A percentile compares a stretch with the other conserved stretches of the same genome.
phyloP scores from a whole-genome alignment of 2,329 filamentous ascomycete species.

The Davidsoniella eucalypti region DNA sequence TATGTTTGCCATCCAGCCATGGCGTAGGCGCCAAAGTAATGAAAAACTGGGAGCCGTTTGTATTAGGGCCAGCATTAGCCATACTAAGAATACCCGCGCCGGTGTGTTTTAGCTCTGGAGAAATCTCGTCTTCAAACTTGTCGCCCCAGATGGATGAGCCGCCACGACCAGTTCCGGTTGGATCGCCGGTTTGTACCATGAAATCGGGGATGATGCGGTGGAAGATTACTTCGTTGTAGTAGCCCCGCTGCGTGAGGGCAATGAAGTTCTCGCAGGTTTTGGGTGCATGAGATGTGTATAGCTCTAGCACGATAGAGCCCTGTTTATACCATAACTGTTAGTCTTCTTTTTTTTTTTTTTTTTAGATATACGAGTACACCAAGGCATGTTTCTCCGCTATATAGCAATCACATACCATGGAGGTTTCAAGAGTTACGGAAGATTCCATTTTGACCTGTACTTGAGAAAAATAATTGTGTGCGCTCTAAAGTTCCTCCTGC shows the following conservation, averaged over 20 bases:
- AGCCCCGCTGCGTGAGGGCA: slow-evolving; percentile 62
- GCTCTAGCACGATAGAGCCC: slow-evolving; percentile 74
- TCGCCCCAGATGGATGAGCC: slow-evolving; percentile 82
- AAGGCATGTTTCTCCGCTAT: neutral
- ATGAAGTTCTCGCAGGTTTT: slow-evolving; percentile 80
- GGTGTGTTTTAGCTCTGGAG: slow-evolving; percentile 64
- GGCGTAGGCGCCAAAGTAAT: slow-evolving; percentile 86
- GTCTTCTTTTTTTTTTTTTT: slow-evolving; percentile 4
- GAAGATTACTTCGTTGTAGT: slow-evolving; percentile 76
- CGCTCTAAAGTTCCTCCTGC: no score
- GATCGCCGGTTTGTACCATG: slow-evolving; percentile 92
- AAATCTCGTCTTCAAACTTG: slow-evolving; percentile 88
- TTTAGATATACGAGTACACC: neutral
- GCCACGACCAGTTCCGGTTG: slow-evolving; percentile 81
- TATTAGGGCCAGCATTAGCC: slow-evolving; percentile 87
- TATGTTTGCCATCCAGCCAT: slow-evolving; percentile 94
- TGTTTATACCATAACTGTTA: slow-evolving; percentile 21
- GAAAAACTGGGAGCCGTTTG: slow-evolving; percentile 93
- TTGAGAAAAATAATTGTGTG: no score
- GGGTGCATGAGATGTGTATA: slow-evolving; percentile 79
- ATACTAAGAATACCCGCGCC: slow-evolving; percentile 89
- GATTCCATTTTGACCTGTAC: slow-evolving; percentile 44
- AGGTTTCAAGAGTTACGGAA: slow-evolving; percentile 66
- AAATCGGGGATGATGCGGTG: slow-evolving; percentile 93
- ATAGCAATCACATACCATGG: slow-evolving; percentile 45